Conservation (phyloP, 2,329 filamentous ascomycete genomes). For the Neoscytalidium dimidiatum region DNA sequence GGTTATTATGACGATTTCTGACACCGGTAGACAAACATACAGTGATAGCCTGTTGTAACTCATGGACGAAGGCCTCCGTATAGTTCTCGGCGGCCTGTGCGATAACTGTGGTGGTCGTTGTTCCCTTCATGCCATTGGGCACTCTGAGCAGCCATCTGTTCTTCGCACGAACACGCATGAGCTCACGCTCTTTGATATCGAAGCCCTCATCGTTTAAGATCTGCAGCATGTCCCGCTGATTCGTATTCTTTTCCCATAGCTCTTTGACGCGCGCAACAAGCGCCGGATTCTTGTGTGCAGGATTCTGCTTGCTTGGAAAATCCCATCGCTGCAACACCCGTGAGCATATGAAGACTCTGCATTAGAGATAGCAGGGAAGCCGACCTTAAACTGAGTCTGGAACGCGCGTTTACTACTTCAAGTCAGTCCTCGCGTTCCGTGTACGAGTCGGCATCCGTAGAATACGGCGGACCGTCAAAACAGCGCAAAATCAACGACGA, state of each 20-base stretch:
- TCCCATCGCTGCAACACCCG: conserved; percentile 60
- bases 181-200: conserved; percentile 68
- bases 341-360: not conserved
- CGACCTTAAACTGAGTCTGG: conserved; percentile 68
- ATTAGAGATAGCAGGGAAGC: not conserved
- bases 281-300: conserved; percentile 67
- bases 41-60: conserved; percentile 12
- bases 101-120: not conserved
- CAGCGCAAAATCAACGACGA: conserved; percentile 26
- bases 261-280: conserved; percentile 71
- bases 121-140: conserved; percentile 57
- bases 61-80: conserved; percentile 9
- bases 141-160: conserved; percentile 68
- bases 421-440: conserved; percentile 6
- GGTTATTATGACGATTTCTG: not conserved
- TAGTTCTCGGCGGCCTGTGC: not conserved
- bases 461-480: conserved; percentile 16
- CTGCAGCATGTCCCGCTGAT: conserved; percentile 66
- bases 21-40: not conserved
- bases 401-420: conserved; percentile 70
- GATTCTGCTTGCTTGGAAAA: conserved; percentile 74
- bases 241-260: conserved; percentile 74
- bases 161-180: conserved; percentile 68
- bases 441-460: conserved; percentile 18
- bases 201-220: conserved; percentile 72